Percentiles rank a stretch among this genome's conserved stretches.
Conservation (phyloP, 768 basidiomycete species). For the Podaxis sp. region DNA sequence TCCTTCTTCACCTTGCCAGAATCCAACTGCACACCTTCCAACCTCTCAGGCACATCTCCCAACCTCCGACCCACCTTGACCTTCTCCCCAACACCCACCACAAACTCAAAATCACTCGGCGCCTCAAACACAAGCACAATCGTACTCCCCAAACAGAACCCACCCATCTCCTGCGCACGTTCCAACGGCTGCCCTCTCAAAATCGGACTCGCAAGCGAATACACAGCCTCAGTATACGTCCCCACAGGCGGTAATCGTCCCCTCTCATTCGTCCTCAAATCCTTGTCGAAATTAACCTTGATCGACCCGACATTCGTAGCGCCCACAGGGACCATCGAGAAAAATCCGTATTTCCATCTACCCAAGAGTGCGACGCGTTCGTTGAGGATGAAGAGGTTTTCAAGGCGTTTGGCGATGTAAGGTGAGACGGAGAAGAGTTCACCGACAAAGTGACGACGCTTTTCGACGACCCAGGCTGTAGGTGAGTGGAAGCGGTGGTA, state of each 20-base stretch:
- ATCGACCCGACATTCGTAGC: slow-evolving; percentile 98
- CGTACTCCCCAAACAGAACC: slow-evolving; percentile 93
- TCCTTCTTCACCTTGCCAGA: neutral
- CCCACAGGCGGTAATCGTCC: slow-evolving; percentile 73
- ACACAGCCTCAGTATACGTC: slow-evolving; percentile 90
- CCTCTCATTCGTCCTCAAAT: slow-evolving; percentile 87
- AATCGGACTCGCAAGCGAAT: slow-evolving; percentile 78
- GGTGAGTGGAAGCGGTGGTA: slow-evolving; percentile 98
- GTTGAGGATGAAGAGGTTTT: slow-evolving; percentile 96
- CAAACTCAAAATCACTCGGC: slow-evolving; percentile 78
- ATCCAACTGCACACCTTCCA: slow-evolving; percentile 24
- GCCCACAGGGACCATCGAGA: slow-evolving; percentile 96
- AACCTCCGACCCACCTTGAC: slow-evolving; percentile 85
- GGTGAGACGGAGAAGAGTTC: slow-evolving; percentile 97
- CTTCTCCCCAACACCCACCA: slow-evolving; percentile 74
- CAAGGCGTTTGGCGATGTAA: slow-evolving; percentile 88
- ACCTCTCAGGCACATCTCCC: slow-evolving; percentile 52
- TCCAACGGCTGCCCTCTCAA: slow-evolving; percentile 86
- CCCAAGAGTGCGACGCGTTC: slow-evolving; percentile 96
- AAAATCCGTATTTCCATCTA: slow-evolving; percentile 94
- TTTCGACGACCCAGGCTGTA: slow-evolving; percentile 96
- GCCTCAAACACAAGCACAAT: slow-evolving; percentile 98
- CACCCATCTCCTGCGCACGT: slow-evolving; percentile 95
- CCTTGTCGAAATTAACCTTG: slow-evolving; percentile 91
- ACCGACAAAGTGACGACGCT: slow-evolving; percentile 91